Percentiles rank a stretch among this genome's conserved stretches.
phyloP scores from a whole-genome alignment of 768 basidiomycete species.

The Trichaptum fuscoviolaceum region DNA sequence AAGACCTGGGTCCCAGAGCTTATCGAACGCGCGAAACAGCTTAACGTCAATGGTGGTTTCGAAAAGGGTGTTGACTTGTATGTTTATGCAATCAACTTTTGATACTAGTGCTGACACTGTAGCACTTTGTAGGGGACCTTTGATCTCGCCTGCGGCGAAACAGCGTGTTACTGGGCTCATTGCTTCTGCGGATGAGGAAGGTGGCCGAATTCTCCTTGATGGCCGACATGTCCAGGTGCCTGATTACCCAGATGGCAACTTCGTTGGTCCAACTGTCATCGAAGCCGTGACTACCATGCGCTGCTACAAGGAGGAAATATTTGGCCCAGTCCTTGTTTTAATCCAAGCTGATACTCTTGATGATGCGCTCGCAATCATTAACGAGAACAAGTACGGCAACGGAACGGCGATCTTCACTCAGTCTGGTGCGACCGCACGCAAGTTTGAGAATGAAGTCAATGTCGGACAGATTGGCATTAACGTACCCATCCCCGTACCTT shows the following conservation, averaged over 20 bases:
- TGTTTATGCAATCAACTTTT: neutral
- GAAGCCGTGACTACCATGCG: constrained; percentile 79
- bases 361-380: constrained; percentile 86
- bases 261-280: constrained; percentile 88
- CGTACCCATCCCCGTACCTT: constrained; percentile 87
- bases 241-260: constrained; percentile 84
- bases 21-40: constrained; percentile 68
- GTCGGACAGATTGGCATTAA: constrained; percentile 94
- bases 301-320: constrained; percentile 91
- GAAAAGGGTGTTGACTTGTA: constrained; percentile 75
- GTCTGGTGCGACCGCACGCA: constrained; percentile 90
- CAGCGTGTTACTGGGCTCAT: constrained; percentile 71
- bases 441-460: constrained; percentile 84
- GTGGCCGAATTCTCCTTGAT: constrained; percentile 83
- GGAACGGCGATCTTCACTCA: constrained; percentile 96
- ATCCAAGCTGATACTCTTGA: constrained; percentile 79
- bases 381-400: constrained; percentile 87
- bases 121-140: constrained; percentile 40
- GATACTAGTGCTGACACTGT: neutral
- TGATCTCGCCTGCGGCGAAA: constrained; percentile 82
- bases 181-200: constrained; percentile 42
- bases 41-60: constrained; percentile 89
- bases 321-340: constrained; percentile 84
- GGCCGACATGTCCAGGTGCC: constrained; percentile 67
- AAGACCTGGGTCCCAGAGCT: constrained; percentile 80